Evolutionary conservation across 2,329 filamentous ascomycete species (phyloP).

Genomic region (Penicillium concentricum): DNA sequence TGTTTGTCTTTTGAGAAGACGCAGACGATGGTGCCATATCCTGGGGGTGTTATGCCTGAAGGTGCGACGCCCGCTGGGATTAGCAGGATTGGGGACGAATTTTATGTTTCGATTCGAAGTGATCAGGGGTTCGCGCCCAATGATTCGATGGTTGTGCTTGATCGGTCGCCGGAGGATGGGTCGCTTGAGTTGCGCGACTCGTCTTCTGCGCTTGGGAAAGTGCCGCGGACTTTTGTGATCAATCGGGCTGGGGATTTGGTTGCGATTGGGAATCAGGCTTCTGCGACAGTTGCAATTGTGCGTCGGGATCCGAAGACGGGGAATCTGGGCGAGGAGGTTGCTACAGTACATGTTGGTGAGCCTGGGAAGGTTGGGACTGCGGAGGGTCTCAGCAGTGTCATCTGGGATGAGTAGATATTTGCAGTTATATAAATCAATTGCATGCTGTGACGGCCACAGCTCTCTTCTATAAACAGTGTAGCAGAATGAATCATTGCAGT

Average conservation of each 20-base stretch:
- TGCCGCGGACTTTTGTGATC: constrained; percentile 66
- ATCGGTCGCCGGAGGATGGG: constrained; percentile 57
- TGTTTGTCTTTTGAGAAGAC: constrained; percentile 29
- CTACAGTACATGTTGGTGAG: constrained; percentile 31
- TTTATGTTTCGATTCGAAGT: constrained; percentile 36
- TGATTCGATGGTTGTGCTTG: constrained; percentile 33
- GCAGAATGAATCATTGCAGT: constrained; percentile 10
- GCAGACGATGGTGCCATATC: constrained; percentile 29
- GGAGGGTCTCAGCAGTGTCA: constrained; percentile 36
- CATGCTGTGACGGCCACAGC: not conserved
- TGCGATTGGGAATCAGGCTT: constrained; percentile 64
- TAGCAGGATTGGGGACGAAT: constrained; percentile 14
- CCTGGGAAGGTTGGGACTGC: constrained; percentile 25
- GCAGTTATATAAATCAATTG: constrained; percentile 5
- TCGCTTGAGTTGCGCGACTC: constrained; percentile 56
- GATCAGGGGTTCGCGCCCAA: constrained; percentile 28
- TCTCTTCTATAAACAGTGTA: constrained; percentile 12
- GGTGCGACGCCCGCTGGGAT: constrained; percentile 31
- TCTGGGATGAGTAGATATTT: constrained; percentile 33
- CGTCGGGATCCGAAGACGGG: constrained; percentile 61
- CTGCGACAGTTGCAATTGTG: constrained; percentile 61
- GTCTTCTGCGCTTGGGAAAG: constrained; percentile 62
- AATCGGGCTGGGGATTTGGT: constrained; percentile 64
- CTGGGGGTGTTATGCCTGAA: constrained; percentile 24
- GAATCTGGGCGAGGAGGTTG: constrained; percentile 49